Conservation (phyloP, 306 rosid species). For the Carpinus fangiana region DNA sequence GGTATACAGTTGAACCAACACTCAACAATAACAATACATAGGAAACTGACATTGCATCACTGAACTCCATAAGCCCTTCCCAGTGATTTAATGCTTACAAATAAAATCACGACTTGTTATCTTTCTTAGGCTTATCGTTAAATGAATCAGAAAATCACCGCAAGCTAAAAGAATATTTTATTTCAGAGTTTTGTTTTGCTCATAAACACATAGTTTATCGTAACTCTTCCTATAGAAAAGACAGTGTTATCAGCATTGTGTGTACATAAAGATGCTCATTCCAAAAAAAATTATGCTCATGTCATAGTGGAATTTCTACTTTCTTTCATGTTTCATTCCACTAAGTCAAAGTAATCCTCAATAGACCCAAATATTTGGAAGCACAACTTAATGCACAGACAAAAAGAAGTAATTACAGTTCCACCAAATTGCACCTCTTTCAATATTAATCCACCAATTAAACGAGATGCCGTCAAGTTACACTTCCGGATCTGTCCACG, state of each 20-base stretch:
- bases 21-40: slow-evolving; percentile 4
- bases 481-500: slow-evolving; percentile 78
- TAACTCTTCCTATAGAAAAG: neutral
- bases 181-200: neutral
- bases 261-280: neutral
- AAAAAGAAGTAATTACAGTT: neutral
- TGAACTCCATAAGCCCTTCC: neutral
- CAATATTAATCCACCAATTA: slow-evolving; percentile 40
- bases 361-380: neutral
- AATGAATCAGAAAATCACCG: neutral
- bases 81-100: neutral
- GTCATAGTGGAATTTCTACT: neutral
- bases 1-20: neutral
- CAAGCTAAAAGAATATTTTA: neutral
- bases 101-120: neutral
- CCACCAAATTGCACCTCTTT: slow-evolving; percentile 52
- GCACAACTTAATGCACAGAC: neutral
- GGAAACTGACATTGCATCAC: neutral
- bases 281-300: no score
- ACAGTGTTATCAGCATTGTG: neutral
- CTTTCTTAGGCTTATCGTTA: neutral
- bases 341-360: neutral
- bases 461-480: slow-evolving; percentile 60
- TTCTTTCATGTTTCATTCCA: neutral
- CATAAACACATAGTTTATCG: neutral